Base-by-base conservation (phyloP, 1,139 yeast species). In the Scheffersomyces segobiensis region DNA sequence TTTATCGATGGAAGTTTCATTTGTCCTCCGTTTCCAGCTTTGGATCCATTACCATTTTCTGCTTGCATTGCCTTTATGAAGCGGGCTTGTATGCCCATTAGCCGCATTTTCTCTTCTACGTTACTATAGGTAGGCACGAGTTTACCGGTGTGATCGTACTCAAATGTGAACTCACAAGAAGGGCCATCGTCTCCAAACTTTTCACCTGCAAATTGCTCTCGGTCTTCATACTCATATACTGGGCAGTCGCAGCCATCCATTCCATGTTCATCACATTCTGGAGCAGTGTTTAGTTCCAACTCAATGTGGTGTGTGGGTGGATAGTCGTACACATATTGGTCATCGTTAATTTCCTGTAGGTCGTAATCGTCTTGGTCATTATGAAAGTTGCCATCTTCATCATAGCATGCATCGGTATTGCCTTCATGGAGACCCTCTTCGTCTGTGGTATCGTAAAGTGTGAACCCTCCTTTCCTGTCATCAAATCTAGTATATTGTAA, bases 111-210 rank as follows among this genome's bases (percentile, higher is more conserved):
- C 55, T 78, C 81, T 59, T 77, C 80, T 14, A 79, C 76, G 53
- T 78, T 75, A 62, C 71, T 77, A 55, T 77, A 75, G 0, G 81
- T 76, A 8, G 84, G 82, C 10, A 79, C 73, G 47, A 80, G 65
- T 62, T 77, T 76, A 10, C 83, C 84, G n/a, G 74, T 73, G 48
- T 70, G 71, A 60, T 79, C 82, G 59, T 78, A 78, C 61, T 78
- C 82, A 64, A 78, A 78, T 10, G 81, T 80, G 61, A 80, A 79
- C 59, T 80, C 83, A 64, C 75, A 68, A 49, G 71, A 66, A 1
- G 74, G 71, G 18, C 69, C 73, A 24, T 66, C 65, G 18, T 59
- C 60, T 18, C 55, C 60, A 14, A 56, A 53, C n/a, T 46, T 26
- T 22, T 52, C 55, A 5, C 50, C 55, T 17, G 42, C 52, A n/a